Evolutionary conservation across 2,329 filamentous ascomycete genomes (phyloP).

Genomic region (Nemania sp.): DNA sequence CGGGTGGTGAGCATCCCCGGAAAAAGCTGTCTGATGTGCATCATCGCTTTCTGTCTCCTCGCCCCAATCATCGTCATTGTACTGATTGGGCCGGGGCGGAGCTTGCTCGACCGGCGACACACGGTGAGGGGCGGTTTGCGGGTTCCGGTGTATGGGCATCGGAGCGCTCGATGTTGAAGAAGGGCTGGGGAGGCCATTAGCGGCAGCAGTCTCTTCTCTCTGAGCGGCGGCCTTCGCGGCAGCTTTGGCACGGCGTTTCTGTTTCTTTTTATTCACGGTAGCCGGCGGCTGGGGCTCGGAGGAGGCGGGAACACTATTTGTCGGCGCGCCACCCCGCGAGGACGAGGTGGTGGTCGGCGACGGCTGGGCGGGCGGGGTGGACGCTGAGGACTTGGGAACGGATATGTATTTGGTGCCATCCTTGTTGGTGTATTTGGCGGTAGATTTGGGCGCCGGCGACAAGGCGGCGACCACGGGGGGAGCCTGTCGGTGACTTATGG

Average conservation of each 20-base stretch:
- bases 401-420: slow-evolving; percentile 72
- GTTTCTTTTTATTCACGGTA: slow-evolving; percentile 87
- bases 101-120: slow-evolving; percentile 12
- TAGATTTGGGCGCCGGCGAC: slow-evolving; percentile 43
- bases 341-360: slow-evolving; percentile 52
- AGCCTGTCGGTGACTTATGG: slow-evolving; percentile 57
- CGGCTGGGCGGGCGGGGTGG: slow-evolving; percentile 56
- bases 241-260: slow-evolving; percentile 87
- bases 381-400: slow-evolving; percentile 58
- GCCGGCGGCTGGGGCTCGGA: slow-evolving; percentile 43
- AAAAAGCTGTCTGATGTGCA: slow-evolving; percentile 50
- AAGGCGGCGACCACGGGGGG: slow-evolving; percentile 54
- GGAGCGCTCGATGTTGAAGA: slow-evolving; percentile 37
- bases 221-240: slow-evolving; percentile 67
- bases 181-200: slow-evolving; percentile 48
- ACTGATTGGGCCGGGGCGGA: slow-evolving; percentile 37
- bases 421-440: slow-evolving; percentile 67
- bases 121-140: slow-evolving; percentile 21
- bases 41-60: slow-evolving; percentile 61
- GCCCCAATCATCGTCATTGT: slow-evolving; percentile 53
- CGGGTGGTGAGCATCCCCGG: slow-evolving; percentile 44
- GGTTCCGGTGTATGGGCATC: slow-evolving; percentile 25
- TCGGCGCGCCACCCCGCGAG: slow-evolving; percentile 41
- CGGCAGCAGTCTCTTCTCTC: slow-evolving; percentile 45
- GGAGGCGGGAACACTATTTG: slow-evolving; percentile 33